Conservation (phyloP, 2,329 filamentous ascomycete genomes). For the Aspergillus calidoustus region DNA sequence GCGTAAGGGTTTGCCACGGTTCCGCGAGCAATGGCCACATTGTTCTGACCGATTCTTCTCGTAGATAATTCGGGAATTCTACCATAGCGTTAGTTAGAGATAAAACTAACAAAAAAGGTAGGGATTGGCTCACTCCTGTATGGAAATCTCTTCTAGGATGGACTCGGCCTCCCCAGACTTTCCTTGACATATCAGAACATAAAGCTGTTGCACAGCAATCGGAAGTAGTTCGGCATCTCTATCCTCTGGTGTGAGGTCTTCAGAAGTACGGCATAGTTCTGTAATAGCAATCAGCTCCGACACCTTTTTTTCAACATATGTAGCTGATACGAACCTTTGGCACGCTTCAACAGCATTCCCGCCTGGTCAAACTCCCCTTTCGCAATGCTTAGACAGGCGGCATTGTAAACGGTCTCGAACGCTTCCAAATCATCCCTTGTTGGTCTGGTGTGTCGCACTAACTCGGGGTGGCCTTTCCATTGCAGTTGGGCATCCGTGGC, state of each 20-base stretch:
- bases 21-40: slow-evolving; percentile 55
- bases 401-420: slow-evolving; percentile 69
- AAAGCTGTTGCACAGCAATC: slow-evolving; percentile 65
- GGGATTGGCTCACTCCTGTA: slow-evolving; percentile 50
- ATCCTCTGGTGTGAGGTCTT: slow-evolving; percentile 64
- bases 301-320: background rate
- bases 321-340: slow-evolving; percentile 51
- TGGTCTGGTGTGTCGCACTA: slow-evolving; percentile 58
- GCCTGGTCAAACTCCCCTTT: slow-evolving; percentile 62
- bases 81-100: slow-evolving; percentile 17
- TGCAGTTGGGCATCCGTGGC: slow-evolving; percentile 66
- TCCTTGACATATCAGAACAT: slow-evolving; percentile 60
- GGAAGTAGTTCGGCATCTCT: slow-evolving; percentile 64
- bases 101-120: background rate
- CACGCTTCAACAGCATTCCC: slow-evolving; percentile 62
- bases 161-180: slow-evolving; percentile 61
- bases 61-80: slow-evolving; percentile 64
- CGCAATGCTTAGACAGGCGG: slow-evolving; percentile 66
- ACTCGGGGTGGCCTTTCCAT: slow-evolving; percentile 59
- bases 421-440: slow-evolving; percentile 64
- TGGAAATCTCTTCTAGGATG: slow-evolving; percentile 55
- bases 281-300: slow-evolving; percentile 4
- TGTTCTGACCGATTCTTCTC: slow-evolving; percentile 64
- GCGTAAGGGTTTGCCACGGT: slow-evolving; percentile 60
- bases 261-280: slow-evolving; percentile 64